Conservation (phyloP, 371 early-diverging fungal species). For the Gilbertella persicaria region DNA sequence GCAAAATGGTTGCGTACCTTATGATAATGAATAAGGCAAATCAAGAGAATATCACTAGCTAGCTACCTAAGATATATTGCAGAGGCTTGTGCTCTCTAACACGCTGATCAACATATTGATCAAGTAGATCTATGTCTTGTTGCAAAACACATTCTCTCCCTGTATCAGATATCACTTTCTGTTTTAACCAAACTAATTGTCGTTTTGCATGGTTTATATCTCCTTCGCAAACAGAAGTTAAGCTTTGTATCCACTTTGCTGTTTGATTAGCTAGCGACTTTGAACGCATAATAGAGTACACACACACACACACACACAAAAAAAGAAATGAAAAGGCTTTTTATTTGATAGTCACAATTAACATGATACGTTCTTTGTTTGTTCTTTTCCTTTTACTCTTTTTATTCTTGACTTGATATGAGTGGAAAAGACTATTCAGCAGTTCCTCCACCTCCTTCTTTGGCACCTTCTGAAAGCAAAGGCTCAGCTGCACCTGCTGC, state of each 20-base stretch:
- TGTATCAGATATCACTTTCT: conserved; percentile 21
- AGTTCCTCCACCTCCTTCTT: conserved; percentile 45
- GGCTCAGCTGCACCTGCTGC: conserved; percentile 15
- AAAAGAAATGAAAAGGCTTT: no score
- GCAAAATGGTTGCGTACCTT: conserved; percentile 81
- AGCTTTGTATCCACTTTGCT: conserved; percentile 16
- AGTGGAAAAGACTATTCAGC: conserved; percentile 40
- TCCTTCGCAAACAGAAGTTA: conserved; percentile 35
- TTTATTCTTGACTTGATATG: conserved; percentile 2
- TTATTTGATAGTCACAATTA: neutral
- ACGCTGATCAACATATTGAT: conserved; percentile 50
- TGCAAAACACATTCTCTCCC: conserved; percentile 13
- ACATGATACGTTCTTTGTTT: neutral
- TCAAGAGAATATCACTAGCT: neutral
- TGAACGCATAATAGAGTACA: no score
- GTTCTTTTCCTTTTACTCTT: neutral
- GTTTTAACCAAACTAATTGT: conserved; percentile 41
- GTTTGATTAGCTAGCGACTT: neutral
- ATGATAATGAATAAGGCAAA: neutral
- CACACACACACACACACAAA: no score
- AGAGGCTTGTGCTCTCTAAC: conserved; percentile 69
- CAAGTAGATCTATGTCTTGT: conserved; percentile 24
- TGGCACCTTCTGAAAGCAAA: conserved; percentile 24
- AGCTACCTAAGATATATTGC: conserved; percentile 81
- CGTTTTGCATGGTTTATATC: conserved; percentile 31